Base-by-base conservation (phyloP, 371 early-diverging fungal genomes). In the Actinomucor elegans region DNA sequence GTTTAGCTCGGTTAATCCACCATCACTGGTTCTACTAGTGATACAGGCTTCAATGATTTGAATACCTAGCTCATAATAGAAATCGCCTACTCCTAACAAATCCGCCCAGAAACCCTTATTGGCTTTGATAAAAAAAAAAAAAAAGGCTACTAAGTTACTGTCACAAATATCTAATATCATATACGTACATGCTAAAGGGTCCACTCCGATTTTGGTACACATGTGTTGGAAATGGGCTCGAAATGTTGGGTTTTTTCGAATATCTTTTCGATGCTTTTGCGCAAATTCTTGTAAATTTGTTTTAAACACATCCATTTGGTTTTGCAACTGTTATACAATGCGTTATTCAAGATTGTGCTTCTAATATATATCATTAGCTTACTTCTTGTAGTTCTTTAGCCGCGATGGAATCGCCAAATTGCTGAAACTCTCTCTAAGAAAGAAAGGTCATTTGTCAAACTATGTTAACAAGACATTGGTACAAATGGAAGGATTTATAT, bases 31-130 rank as follows among this genome's bases (percentile, higher is more conserved):
- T 21, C 97, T 71, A 0, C 93, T 92, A 10, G 81, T 78, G 18
- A 96, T 77, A 53, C 97, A 98, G 0, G 87, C 82, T 52, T 95
- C 94, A 23, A 92, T 87, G 35, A 94, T 88, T 59, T 95, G 96
- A 17, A 98, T 86, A 1, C 89, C 94, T 5, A 98, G 79, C 46
- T 97, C 97, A 60, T 94, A 96, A 69, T 98, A 98, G 71, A 97
- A 98, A 64, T 97, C 97, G n/a, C 97, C 94, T 0, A 96, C 87
- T 0, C 98, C 98, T 5, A 98, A 73, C 17, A 96, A 67, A 52
- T 94, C 94, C 0, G 93, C 86, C 94, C 96, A 94, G 57, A 92
- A 92, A 23, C 96, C 94, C 68, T 97, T 97, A 58, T 93, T 93
- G 20, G 96, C 93, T 91, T 43, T 32, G 14, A 31, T 33, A 31